phyloP scores from a whole-genome alignment of 1,284 basidiomycete genomes.

The Takashimella koratensis region DNA sequence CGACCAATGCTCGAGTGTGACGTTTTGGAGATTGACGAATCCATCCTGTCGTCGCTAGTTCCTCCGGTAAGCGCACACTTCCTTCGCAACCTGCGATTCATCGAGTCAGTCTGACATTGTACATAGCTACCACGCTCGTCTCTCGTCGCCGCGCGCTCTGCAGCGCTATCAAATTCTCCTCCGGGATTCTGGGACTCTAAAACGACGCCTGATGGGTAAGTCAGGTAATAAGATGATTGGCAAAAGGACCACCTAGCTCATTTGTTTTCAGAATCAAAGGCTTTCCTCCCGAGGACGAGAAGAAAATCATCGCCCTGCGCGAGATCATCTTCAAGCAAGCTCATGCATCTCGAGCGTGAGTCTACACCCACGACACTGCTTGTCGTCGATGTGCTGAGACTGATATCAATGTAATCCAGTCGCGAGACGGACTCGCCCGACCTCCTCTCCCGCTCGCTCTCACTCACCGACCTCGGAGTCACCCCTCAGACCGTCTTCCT shows the following conservation, averaged over 20 bases:
- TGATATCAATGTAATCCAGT: too few species aligned
- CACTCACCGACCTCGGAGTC: slow-evolving; percentile 76
- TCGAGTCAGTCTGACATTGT: slow-evolving; percentile 1
- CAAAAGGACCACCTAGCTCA: too few species aligned
- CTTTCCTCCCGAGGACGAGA: slow-evolving; percentile 43
- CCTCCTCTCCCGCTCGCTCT: slow-evolving; percentile 39
- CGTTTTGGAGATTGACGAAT: slow-evolving; percentile 71
- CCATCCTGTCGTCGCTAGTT: slow-evolving; percentile 69
- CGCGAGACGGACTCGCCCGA: not conserved
- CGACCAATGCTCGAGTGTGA: slow-evolving; percentile 83
- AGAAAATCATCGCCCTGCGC: slow-evolving; percentile 60
- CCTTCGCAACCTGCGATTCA: not conserved
- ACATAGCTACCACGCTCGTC: slow-evolving; percentile 68
- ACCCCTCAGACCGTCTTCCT: slow-evolving; percentile 94
- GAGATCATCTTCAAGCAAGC: slow-evolving; percentile 84
- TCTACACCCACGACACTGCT: too few species aligned
- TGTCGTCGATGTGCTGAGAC: not conserved
- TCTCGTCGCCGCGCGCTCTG: slow-evolving; percentile 71
- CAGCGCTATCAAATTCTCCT: slow-evolving; percentile 38
- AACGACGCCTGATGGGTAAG: slow-evolving; percentile 9
- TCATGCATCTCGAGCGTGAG: slow-evolving; percentile 60
- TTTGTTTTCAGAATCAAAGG: slow-evolving; percentile 51
- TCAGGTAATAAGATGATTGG: too few species aligned
- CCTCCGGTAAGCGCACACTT: slow-evolving; percentile 58
- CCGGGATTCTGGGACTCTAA: slow-evolving; percentile 67